phyloP scores from a whole-genome alignment of 106 monocot genomes.

The Dioscorea alata region DNA sequence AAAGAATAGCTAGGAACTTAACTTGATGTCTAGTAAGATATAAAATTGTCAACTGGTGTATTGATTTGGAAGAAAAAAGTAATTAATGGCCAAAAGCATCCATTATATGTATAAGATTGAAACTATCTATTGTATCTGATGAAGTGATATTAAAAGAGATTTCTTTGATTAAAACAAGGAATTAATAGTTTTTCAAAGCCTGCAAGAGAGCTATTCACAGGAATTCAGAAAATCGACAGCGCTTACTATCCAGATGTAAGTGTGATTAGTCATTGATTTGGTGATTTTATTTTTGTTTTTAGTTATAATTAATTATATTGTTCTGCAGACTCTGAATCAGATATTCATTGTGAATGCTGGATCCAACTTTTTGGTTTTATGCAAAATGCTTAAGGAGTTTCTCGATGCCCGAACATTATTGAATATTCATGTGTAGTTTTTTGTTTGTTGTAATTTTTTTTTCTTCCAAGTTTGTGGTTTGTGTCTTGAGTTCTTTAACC shows the following conservation, averaged over 20 bases:
- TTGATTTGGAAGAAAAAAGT: too few species aligned
- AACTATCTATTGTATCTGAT: too few species aligned
- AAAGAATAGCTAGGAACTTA: too few species aligned
- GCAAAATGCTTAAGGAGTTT: constrained; percentile 47
- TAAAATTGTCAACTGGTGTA: too few species aligned
- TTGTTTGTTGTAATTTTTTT: background rate
- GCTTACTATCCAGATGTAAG: constrained; percentile 73
- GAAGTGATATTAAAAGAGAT: background rate
- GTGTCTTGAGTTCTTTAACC: background rate
- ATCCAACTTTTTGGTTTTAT: constrained; percentile 45
- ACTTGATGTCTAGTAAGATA: too few species aligned
- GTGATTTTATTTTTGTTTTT: background rate
- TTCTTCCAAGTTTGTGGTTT: background rate
- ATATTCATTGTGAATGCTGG: constrained; percentile 68
- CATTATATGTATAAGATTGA: too few species aligned
- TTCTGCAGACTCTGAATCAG: constrained; percentile 42
- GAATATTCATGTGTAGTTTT: constrained; percentile 44
- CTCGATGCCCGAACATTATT: constrained; percentile 44
- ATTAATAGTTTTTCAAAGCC: constrained; percentile 47
- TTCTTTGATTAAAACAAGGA: constrained; percentile 24
- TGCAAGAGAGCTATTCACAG: constrained; percentile 50
- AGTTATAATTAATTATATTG: background rate
- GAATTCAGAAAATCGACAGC: constrained; percentile 71
- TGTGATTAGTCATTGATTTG: background rate
- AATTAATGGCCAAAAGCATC: too few species aligned